Percentiles rank a stretch among this genome's conserved stretches.
phyloP scores from a whole-genome alignment of 176 grass and related monocot genomes.

The Zoysia japonica region DNA sequence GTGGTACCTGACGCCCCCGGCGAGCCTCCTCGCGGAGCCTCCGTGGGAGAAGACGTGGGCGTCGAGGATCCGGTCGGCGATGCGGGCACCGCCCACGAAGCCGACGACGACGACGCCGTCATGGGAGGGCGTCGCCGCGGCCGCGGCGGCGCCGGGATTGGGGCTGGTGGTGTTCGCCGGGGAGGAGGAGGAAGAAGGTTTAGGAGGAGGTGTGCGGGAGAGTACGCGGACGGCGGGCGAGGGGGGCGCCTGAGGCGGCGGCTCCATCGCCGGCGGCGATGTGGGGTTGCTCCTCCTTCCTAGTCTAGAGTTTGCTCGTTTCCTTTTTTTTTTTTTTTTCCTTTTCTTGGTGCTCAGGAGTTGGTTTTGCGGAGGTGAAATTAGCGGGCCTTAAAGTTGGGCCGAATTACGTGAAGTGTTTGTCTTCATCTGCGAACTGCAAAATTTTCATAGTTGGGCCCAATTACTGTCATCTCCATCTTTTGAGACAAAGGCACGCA shows the following conservation, averaged over 20 bases:
- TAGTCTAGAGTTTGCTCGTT: neutral
- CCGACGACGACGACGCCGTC: conserved; percentile 74
- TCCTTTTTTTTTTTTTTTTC: neutral
- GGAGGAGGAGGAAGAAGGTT: conserved; percentile 7
- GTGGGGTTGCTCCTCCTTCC: neutral
- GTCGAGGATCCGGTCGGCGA: conserved; percentile 79
- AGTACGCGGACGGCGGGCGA: conserved; percentile 35
- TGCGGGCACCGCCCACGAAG: conserved; percentile 61
- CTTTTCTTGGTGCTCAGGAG: too few relatives aligned
- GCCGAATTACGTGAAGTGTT: neutral
- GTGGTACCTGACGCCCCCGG: conserved; percentile 63
- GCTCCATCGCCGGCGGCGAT: conserved; percentile 64
- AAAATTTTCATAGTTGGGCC: neutral
- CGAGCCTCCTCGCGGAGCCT: conserved; percentile 43
- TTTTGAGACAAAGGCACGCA: too few relatives aligned
- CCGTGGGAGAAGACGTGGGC: conserved; percentile 65
- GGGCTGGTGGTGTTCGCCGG: neutral
- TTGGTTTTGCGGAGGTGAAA: neutral
- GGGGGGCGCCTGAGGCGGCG: conserved; percentile 44
- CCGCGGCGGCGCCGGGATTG: neutral
- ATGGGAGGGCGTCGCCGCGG: conserved; percentile 21
- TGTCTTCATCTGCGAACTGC: neutral
- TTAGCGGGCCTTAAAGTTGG: neutral
- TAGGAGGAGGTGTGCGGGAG: conserved; percentile 23
- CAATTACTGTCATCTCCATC: neutral